phyloP scores from a whole-genome alignment of 2,329 filamentous ascomycete genomes.

The Pseudonectria buxi region DNA sequence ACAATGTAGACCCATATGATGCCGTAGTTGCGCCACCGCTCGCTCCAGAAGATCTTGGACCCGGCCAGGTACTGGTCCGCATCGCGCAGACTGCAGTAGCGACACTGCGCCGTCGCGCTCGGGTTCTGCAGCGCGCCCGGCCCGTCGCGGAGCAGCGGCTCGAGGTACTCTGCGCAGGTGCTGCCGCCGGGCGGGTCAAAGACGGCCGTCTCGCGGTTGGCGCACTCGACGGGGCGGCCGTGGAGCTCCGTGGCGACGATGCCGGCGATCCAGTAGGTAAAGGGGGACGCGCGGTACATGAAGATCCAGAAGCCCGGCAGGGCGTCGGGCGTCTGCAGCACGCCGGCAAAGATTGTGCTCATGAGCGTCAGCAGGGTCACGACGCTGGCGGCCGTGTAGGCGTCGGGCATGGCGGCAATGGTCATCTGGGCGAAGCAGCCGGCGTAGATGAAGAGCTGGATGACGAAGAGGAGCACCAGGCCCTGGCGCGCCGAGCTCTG shows the following conservation, averaged over 20 bases:
- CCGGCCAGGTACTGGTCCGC: constrained; percentile 54
- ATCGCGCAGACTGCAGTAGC: constrained; percentile 58
- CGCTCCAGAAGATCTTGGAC: constrained; percentile 40
- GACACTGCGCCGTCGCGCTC: constrained; percentile 47
- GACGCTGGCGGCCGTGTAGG: constrained; percentile 59
- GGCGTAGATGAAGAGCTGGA: constrained; percentile 64
- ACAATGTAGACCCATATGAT: constrained; percentile 60
- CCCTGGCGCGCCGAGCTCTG: constrained; percentile 50
- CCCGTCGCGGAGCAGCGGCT: constrained; percentile 41
- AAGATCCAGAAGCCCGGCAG: constrained; percentile 71
- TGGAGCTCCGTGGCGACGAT: constrained; percentile 62
- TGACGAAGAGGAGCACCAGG: constrained; percentile 57
- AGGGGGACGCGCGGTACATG: constrained; percentile 62
- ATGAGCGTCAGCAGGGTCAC: constrained; percentile 54
- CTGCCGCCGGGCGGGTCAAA: constrained; percentile 58
- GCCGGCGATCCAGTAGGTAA: constrained; percentile 62
- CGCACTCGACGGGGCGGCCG: constrained; percentile 45
- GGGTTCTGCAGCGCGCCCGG: constrained; percentile 59
- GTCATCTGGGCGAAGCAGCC: constrained; percentile 68
- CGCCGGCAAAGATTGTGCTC: constrained; percentile 56
- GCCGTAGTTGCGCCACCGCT: constrained; percentile 65
- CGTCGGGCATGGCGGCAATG: constrained; percentile 62
- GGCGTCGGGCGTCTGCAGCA: constrained; percentile 50
- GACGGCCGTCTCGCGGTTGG: constrained; percentile 49
- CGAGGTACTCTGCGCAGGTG: constrained; percentile 60